A percentile compares a stretch with the other conserved stretches of the same genome.
Conservation (phyloP, 805 yeast species). For the Metschnikowia proteae region DNA sequence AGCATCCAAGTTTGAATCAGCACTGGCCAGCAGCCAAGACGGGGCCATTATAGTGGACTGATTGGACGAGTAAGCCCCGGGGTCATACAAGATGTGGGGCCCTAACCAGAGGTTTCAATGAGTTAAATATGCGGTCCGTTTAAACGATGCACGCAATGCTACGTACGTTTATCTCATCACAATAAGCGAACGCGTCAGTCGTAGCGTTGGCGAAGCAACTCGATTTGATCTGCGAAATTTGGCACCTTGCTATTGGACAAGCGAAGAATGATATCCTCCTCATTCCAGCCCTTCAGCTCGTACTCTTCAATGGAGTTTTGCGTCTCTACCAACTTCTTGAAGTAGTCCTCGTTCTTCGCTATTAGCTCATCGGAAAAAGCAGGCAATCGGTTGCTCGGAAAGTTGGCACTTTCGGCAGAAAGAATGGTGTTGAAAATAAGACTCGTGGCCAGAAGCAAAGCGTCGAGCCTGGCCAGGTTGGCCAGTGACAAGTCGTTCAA, state of each 20-base stretch:
- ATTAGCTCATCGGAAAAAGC: constrained; percentile 26
- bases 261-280: constrained; percentile 37
- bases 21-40: not conserved
- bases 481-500: constrained; percentile 29
- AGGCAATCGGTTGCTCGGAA: constrained; percentile 38
- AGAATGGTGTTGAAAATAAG: constrained; percentile 28
- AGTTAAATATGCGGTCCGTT: too few species aligned
- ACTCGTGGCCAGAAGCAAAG: constrained; percentile 27
- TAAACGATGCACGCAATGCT: too few species aligned
- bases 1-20: constrained; percentile 25
- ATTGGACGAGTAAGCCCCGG: not conserved
- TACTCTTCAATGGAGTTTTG: constrained; percentile 27
- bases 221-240: constrained; percentile 10
- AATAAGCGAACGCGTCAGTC: not conserved
- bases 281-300: constrained; percentile 37
- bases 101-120: too few species aligned
- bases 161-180: not conserved
- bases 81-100: too few species aligned
- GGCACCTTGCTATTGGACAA: constrained; percentile 17
- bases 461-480: constrained; percentile 18
- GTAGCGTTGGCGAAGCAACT: not conserved
- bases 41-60: not conserved
- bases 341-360: constrained; percentile 19
- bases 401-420: constrained; percentile 29
- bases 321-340: constrained; percentile 20